Percentiles rank a stretch among this genome's conserved stretches.
Conservation (phyloP, 768 basidiomycete genomes). For the Rhodotorula diobovata region DNA sequence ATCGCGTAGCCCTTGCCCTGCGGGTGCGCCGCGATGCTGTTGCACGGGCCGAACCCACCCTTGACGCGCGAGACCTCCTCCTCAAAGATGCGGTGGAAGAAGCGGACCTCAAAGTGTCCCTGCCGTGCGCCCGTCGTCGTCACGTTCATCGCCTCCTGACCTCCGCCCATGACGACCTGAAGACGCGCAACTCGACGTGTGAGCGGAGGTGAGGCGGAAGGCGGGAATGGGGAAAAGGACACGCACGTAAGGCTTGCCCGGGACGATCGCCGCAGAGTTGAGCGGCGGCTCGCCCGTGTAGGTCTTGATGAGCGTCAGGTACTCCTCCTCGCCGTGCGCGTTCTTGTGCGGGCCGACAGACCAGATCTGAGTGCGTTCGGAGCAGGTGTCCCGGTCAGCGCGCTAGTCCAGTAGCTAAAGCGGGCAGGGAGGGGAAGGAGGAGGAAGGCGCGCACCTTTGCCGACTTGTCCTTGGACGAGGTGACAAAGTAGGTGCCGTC, state of each 20-base stretch:
- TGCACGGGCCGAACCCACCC: conserved; percentile 94
- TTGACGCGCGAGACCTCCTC: conserved; percentile 88
- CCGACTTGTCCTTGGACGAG: conserved; percentile 92
- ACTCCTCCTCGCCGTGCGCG: conserved; percentile 69
- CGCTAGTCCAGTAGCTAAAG: too few relatives aligned
- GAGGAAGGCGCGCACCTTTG: conserved; percentile 60
- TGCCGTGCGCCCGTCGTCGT: conserved; percentile 89
- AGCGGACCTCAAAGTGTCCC: conserved; percentile 95
- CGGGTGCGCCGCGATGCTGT: conserved; percentile 95
- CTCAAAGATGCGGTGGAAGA: conserved; percentile 68
- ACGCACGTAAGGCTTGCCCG: conserved; percentile 71
- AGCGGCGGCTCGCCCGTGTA: conserved; percentile 88
- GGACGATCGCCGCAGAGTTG: conserved; percentile 85
- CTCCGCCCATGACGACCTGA: conserved; percentile 71
- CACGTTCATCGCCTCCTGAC: conserved; percentile 95
- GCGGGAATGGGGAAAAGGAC: conserved; percentile 40
- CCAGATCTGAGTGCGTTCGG: conserved; percentile 54
- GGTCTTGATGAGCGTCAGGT: conserved; percentile 84
- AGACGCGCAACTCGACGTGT: neutral
- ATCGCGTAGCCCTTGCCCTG: conserved; percentile 82
- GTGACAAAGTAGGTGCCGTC: conserved; percentile 95
- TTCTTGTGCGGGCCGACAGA: conserved; percentile 40
- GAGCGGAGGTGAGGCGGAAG: neutral
- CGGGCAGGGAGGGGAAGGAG: neutral
- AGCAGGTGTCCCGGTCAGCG: neutral